phyloP scores from a whole-genome alignment of 805 yeast genomes.

The Metschnikowia reukaufii region DNA sequence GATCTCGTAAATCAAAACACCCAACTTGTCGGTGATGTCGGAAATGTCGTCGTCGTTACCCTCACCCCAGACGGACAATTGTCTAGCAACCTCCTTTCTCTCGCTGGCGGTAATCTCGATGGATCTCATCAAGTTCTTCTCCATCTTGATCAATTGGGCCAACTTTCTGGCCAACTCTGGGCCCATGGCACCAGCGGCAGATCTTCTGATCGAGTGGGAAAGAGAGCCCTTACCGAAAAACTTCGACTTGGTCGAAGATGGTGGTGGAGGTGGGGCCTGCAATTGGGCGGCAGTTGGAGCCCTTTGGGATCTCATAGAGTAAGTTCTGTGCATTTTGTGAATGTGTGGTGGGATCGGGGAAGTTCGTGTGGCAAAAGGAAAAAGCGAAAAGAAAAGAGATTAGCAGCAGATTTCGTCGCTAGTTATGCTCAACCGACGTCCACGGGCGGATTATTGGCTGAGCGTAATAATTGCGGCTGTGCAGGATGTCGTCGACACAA shows the following conservation, averaged over 20 bases:
- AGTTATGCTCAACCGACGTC: slow-evolving; percentile 3
- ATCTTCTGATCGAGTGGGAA: slow-evolving; percentile 65
- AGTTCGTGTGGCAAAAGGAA: not conserved
- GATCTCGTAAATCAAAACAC: slow-evolving; percentile 91
- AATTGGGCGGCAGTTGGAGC: slow-evolving; percentile 83
- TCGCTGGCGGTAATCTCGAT: slow-evolving; percentile 91
- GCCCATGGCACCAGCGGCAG: slow-evolving; percentile 88
- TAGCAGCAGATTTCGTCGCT: not conserved
- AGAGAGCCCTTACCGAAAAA: slow-evolving; percentile 77
- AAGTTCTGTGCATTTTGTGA: slow-evolving; percentile 72
- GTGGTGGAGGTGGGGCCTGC: slow-evolving; percentile 79
- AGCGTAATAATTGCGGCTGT: slow-evolving; percentile 4
- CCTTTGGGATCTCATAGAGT: slow-evolving; percentile 72
- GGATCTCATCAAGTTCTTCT: slow-evolving; percentile 92
- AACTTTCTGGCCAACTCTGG: slow-evolving; percentile 93
- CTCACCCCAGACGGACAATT: slow-evolving; percentile 96
- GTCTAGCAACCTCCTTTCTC: slow-evolving; percentile 95
- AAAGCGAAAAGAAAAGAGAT: not conserved
- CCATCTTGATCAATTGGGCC: slow-evolving; percentile 90
- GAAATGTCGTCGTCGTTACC: slow-evolving; percentile 96
- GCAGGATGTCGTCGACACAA: slow-evolving; percentile 4
- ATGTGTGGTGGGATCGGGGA: not conserved
- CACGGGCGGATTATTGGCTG: slow-evolving; percentile 7
- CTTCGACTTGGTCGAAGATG: slow-evolving; percentile 67
- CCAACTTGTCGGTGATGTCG: slow-evolving; percentile 95